Evolutionary conservation across 2,329 filamentous ascomycete species (phyloP).

Genomic region (Colletotrichum siamense): DNA sequence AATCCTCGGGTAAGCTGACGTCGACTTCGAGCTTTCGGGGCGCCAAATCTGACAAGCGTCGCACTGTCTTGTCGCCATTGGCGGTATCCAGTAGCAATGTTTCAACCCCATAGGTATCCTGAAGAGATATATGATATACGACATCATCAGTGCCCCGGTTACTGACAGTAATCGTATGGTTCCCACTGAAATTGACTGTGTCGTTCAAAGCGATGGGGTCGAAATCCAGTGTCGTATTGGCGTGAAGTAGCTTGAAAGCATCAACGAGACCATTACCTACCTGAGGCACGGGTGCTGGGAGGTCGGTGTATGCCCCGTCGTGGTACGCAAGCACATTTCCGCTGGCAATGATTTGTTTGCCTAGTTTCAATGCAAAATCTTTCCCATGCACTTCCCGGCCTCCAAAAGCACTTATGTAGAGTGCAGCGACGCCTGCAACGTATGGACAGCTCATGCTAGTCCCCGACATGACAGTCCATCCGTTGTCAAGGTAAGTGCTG

Average conservation of each 20-base stretch:
- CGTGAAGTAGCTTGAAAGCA: conserved; percentile 43
- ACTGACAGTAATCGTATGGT: conserved; percentile 32
- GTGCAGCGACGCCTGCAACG: conserved; percentile 46
- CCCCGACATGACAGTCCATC: conserved; percentile 44
- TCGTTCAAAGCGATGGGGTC: conserved; percentile 50
- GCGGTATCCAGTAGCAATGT: conserved; percentile 25
- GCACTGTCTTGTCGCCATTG: neutral
- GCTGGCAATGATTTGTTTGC: conserved; percentile 36
- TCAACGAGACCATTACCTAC: conserved; percentile 48
- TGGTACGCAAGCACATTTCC: conserved; percentile 30
- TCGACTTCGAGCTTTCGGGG: conserved; percentile 21
- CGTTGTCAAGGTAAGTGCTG: conserved; percentile 46
- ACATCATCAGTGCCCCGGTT: conserved; percentile 40
- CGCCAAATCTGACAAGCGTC: neutral
- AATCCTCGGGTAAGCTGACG: conserved; percentile 23
- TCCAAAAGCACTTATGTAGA: conserved; percentile 37
- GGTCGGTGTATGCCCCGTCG: conserved; percentile 26
- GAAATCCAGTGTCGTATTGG: conserved; percentile 40
- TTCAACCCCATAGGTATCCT: conserved; percentile 41
- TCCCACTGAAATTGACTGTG: conserved; percentile 40
- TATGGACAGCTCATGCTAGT: conserved; percentile 56
- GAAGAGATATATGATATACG: conserved; percentile 33
- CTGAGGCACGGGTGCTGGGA: conserved; percentile 38
- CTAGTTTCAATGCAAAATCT: conserved; percentile 31
- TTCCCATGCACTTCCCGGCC: conserved; percentile 35